Conservation (phyloP, 805 yeast species). For the Scheffersomyces ergatensis region DNA sequence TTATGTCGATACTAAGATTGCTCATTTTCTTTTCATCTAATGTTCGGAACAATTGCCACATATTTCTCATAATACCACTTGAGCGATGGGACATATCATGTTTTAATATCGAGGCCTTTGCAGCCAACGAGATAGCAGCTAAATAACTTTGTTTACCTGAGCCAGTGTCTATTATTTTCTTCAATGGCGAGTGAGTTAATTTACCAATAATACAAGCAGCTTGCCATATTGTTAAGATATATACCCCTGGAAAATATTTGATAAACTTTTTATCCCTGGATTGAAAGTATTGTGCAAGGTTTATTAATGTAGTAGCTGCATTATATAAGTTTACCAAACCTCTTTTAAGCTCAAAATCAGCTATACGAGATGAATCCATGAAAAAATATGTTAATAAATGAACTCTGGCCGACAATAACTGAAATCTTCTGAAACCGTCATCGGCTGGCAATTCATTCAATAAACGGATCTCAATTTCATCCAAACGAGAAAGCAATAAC, state of each 20-base stretch:
- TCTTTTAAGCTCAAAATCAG: constrained; percentile 58
- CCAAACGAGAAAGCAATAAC: constrained; percentile 68
- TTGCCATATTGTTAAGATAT: constrained; percentile 85
- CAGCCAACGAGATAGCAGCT: constrained; percentile 63
- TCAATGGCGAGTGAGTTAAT: constrained; percentile 71
- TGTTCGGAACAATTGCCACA: constrained; percentile 83
- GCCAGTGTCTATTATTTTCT: constrained; percentile 62
- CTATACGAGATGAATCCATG: constrained; percentile 56
- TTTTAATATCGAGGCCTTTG: constrained; percentile 79
- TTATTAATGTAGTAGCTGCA: constrained; percentile 69
- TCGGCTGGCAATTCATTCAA: constrained; percentile 33
- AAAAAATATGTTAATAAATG: constrained; percentile 82
- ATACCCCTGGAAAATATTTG: constrained; percentile 78
- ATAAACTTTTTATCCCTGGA: constrained; percentile 60
- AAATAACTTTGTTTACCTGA: constrained; percentile 71
- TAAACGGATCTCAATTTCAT: constrained; percentile 67
- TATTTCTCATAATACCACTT: constrained; percentile 88
- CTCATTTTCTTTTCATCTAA: constrained; percentile 53
- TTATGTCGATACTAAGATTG: constrained; percentile 51
- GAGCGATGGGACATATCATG: constrained; percentile 93
- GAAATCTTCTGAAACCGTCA: constrained; percentile 70
- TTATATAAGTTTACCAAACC: constrained; percentile 79
- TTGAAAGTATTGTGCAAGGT: constrained; percentile 64
- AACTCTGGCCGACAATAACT: constrained; percentile 71
- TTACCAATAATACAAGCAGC: constrained; percentile 82